These are phyloP conservation scores for Rhodomyrtus tomentosa DNA, from an alignment of 345 rosid species.

Conservation along the genomic window DNA sequence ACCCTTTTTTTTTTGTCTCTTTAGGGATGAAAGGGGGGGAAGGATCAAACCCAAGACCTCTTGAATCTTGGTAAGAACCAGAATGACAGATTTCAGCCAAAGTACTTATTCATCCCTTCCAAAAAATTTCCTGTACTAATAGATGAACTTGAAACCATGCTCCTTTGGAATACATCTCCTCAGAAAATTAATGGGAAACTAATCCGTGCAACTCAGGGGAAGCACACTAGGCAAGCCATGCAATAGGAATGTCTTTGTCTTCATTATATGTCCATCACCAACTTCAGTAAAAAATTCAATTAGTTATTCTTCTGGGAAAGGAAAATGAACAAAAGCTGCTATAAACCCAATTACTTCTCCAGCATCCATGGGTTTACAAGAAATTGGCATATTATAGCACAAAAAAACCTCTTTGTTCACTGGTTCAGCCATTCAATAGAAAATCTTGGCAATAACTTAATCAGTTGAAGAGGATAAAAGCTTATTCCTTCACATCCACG, in stretches of 20 bases:
- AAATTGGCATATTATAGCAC: background rate
- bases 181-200: background rate
- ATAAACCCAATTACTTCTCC: background rate
- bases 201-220: background rate
- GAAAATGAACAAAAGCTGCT: background rate
- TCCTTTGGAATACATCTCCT: background rate
- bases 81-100: background rate
- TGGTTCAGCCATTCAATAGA: background rate
- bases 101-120: background rate
- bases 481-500: background rate
- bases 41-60: background rate
- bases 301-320: background rate
- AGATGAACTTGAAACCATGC: background rate
- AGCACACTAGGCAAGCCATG: background rate
- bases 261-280: background rate
- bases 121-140: background rate
- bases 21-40: background rate
- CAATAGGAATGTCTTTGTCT: background rate
- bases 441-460: background rate
- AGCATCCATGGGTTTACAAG: background rate
- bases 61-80: background rate
- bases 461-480: background rate
- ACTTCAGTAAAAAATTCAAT: background rate
- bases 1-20: background rate
- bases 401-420: background rate